Evolutionary conservation across 169 alveolate species (phyloP).

Genomic region (Eimeria necatrix): DNA sequence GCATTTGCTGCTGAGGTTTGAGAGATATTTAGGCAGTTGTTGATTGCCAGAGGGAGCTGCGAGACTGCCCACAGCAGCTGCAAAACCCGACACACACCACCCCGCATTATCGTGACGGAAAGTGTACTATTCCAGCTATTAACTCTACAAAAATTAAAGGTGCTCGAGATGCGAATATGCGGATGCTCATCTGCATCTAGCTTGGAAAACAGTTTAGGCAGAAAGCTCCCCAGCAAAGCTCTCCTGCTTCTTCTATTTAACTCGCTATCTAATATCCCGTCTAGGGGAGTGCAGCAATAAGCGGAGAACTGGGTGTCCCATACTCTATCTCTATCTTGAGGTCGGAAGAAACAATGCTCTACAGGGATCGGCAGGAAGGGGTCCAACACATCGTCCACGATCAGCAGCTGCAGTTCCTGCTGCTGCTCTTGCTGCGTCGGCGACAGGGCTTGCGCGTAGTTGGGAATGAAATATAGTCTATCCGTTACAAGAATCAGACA

Average conservation of each 20-base stretch:
- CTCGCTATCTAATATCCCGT: too few relatives aligned
- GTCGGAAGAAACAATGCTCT: conserved; percentile 71
- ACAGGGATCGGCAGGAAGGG: conserved; percentile 79
- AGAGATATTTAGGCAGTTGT: conserved; percentile 58
- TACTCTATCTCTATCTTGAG: conserved; percentile 51
- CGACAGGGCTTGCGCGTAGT: not conserved
- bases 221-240: too few relatives aligned
- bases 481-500: conserved; percentile 73
- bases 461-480: conserved; percentile 57
- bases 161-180: too few relatives aligned
- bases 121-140: too few relatives aligned
- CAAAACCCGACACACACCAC: conserved; percentile 10
- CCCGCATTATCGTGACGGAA: not conserved
- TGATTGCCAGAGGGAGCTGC: conserved; percentile 54
- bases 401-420: conserved; percentile 63
- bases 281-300: not conserved
- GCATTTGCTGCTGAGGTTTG: conserved; percentile 70
- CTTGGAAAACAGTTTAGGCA: too few relatives aligned
- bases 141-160: too few relatives aligned
- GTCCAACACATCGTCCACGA: conserved; percentile 71
- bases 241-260: too few relatives aligned
- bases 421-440: conserved; percentile 20
- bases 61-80: conserved; percentile 70
- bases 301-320: not conserved
- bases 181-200: too few relatives aligned